Conservation (phyloP, 192 early-diverging fungal species). For the Cladochytrium replicatum region DNA sequence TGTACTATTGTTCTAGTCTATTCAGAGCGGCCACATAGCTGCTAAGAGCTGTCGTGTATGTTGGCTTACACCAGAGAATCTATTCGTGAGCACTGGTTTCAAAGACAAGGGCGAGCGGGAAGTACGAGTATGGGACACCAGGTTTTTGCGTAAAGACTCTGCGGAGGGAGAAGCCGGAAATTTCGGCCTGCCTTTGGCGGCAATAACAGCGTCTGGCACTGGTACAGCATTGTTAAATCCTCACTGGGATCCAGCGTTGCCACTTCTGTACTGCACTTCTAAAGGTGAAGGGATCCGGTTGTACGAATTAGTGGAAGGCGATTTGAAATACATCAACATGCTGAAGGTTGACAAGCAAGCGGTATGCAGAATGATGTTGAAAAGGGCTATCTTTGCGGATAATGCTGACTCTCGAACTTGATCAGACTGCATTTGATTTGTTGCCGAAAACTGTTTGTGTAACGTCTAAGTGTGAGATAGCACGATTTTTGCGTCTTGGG, state of each 20-base stretch:
- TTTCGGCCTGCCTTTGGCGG: slow-evolving; percentile 1
- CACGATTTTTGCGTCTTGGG: slow-evolving; percentile 18
- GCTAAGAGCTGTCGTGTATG: slow-evolving; percentile 3
- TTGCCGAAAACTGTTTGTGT: slow-evolving; percentile 14
- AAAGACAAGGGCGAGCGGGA: slow-evolving; percentile 7
- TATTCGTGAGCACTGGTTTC: slow-evolving; percentile 17
- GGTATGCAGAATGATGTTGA: slow-evolving; percentile 1
- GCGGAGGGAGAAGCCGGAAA: neutral
- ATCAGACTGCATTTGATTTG: slow-evolving; percentile 13
- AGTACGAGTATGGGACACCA: slow-evolving; percentile 12
- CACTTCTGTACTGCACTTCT: slow-evolving; percentile 11
- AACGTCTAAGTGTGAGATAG: slow-evolving; percentile 16
- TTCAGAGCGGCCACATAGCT: slow-evolving; percentile 3
- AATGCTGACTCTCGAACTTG: neutral
- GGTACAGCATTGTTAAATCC: slow-evolving; percentile 8
- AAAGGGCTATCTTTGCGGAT: neutral
- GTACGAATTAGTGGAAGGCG: slow-evolving; percentile 9
- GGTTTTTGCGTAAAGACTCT: neutral
- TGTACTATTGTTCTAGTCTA: neutral
- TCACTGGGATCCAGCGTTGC: slow-evolving; percentile 16
- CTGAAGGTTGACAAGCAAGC: slow-evolving; percentile 17
- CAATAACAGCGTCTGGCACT: neutral
- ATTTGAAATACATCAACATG: neutral
- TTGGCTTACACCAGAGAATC: slow-evolving; percentile 11
- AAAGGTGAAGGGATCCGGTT: slow-evolving; percentile 19